These are phyloP conservation scores for Xanthoconium purpureum DNA, from an alignment of 768 basidiomycete genomes.

Conservation along the genomic window DNA sequence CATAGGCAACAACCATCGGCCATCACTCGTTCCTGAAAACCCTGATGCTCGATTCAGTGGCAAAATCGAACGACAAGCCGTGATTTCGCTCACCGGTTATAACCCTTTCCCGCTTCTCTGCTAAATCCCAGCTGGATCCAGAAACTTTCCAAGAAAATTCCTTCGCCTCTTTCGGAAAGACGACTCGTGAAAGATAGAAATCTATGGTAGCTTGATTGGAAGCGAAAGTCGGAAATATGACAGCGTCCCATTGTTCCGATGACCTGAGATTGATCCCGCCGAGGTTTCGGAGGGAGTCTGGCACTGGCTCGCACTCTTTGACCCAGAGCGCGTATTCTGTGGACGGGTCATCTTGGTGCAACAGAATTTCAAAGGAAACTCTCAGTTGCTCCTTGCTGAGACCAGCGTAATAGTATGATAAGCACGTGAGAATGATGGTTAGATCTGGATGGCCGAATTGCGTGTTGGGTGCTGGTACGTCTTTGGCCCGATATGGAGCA, in stretches of 20 bases:
- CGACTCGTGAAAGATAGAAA: slow-evolving; percentile 18
- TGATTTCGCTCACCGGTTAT: slow-evolving; percentile 3
- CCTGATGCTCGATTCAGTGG: slow-evolving; percentile 11
- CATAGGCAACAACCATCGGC: slow-evolving; percentile 34
- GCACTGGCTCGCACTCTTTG: neutral
- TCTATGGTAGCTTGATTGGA: slow-evolving; percentile 4
- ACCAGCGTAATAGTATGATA: slow-evolving; percentile 18
- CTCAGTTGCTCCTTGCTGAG: neutral
- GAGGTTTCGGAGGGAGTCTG: neutral
- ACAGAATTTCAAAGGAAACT: neutral
- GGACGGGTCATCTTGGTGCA: neutral
- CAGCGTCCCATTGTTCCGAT: slow-evolving; percentile 7
- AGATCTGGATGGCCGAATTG: slow-evolving; percentile 38
- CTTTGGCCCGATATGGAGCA: slow-evolving; percentile 19
- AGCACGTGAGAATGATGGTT: slow-evolving; percentile 29
- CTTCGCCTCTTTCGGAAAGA: slow-evolving; percentile 7
- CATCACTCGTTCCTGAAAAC: slow-evolving; percentile 40
- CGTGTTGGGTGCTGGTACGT: slow-evolving; percentile 28
- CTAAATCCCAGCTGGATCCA: slow-evolving; percentile 35
- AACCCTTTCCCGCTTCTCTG: slow-evolving; percentile 14
- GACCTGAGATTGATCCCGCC: slow-evolving; percentile 1
- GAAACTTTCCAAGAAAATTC: slow-evolving; percentile 32
- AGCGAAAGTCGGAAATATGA: neutral
- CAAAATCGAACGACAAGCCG: neutral
- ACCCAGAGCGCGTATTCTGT: slow-evolving; percentile 1